Base-by-base conservation (phyloP, 805 yeast genomes). In the Wickerhamomyces bisporus region DNA sequence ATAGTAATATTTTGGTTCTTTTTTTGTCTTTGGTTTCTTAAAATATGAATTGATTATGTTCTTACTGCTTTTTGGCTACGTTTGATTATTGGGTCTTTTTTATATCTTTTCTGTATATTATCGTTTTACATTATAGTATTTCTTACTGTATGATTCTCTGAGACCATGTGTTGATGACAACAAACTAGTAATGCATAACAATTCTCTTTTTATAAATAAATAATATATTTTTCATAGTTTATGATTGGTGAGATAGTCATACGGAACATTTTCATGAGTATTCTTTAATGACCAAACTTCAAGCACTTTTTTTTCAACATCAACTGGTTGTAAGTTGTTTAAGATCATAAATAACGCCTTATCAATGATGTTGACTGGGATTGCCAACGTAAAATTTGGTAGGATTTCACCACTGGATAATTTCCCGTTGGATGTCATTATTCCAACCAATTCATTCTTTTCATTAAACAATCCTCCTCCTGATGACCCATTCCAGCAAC, bases 401-500 rank as follows among this genome's bases (percentile, higher is more conserved):
- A 55, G 36, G 11, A 55, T 48, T 18, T 55, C 57, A 8, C 60
- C 60, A 7, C 41, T 35, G 0, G 55, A 42, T 9, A 55, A 31
- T 30, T 50, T 55, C 4, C 60, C 60, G 38, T 55, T 55, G 0
- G 58, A 53, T 3, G 60, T 53, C 58, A 53, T 53, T 25, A 55
- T 40, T 3, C 60, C 60, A 31, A 55, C 32, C 12, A 55, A 32
- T 35, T 55, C 57, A 34, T 52, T 41, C 1, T 26, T 32, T 6
- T 33, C 34, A 30, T 48, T 53, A 34, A 55, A 53, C n/a, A 53
- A 17, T 1, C 60, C 58, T 5, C 60, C 60, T 6, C 60, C 60
- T 11, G 55, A 49, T 13, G 58, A 52, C 3, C 60, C 60, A 34
- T 53, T 55, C 60, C 60, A 55, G 29, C 60, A 55, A 14, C 51